phyloP scores from a whole-genome alignment of 768 basidiomycete species.

The Mycena chlorophos region DNA sequence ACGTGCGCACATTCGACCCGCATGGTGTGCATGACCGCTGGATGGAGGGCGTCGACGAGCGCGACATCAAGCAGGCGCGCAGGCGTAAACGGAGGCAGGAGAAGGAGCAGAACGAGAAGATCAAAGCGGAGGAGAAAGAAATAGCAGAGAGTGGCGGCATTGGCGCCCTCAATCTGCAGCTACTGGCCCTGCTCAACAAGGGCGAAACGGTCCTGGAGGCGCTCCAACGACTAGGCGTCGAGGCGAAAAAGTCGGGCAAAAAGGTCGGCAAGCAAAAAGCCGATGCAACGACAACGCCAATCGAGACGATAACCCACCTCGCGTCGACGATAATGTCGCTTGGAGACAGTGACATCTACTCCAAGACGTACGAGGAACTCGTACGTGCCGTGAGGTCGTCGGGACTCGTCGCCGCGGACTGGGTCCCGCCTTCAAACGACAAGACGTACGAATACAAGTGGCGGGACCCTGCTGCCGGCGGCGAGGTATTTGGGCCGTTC shows the following conservation, averaged over 20 bases:
- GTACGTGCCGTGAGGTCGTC: constrained; percentile 73
- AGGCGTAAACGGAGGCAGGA: constrained; percentile 76
- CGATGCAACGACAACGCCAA: constrained; percentile 46
- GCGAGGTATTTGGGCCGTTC: constrained; percentile 76
- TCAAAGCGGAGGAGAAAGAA: constrained; percentile 74
- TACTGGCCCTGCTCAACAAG: constrained; percentile 76
- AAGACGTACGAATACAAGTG: constrained; percentile 82
- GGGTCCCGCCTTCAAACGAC: constrained; percentile 78
- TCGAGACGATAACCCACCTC: constrained; percentile 80
- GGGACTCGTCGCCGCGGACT: constrained; percentile 64
- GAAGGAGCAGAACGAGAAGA: constrained; percentile 65
- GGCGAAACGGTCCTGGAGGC: constrained; percentile 92
- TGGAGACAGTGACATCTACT: constrained; percentile 85
- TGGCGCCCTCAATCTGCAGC: constrained; percentile 59
- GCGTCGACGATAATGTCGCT: constrained; percentile 87
- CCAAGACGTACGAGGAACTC: constrained; percentile 81
- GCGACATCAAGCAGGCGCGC: constrained; percentile 80
- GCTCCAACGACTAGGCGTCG: constrained; percentile 77
- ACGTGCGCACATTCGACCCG: constrained; percentile 83
- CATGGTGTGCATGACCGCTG: constrained; percentile 92
- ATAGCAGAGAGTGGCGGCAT: constrained; percentile 67
- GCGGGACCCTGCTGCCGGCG: constrained; percentile 53
- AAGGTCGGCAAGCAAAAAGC: constrained; percentile 33
- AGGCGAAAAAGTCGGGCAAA: constrained; percentile 55
- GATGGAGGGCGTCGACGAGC: constrained; percentile 90